phyloP scores from a whole-genome alignment of 805 yeast genomes.

The Torulaspora quercuum region DNA sequence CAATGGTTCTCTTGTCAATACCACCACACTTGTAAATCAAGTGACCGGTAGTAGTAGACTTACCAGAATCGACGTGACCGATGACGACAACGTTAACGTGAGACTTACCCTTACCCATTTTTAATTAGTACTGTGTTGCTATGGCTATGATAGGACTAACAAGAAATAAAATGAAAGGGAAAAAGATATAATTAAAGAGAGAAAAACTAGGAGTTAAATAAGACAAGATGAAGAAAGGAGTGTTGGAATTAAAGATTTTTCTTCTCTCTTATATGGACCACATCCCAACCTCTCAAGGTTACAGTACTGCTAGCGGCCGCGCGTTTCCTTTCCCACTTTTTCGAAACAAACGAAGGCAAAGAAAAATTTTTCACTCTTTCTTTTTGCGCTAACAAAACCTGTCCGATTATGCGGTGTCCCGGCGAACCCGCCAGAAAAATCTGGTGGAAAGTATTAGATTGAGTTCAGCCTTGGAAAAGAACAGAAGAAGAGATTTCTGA shows the following conservation, averaged over 20 bases:
- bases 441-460: too few species aligned
- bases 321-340: slow-evolving; percentile 2
- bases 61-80: slow-evolving; percentile 99
- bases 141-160: slow-evolving; percentile 9
- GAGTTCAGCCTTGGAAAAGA: too few species aligned
- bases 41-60: slow-evolving; percentile 99
- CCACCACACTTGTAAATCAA: slow-evolving; percentile 99
- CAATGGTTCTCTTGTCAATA: slow-evolving; percentile 97
- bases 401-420: too few species aligned
- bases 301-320: too few species aligned
- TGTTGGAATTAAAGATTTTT: slow-evolving; percentile 6
- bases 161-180: slow-evolving; percentile 4
- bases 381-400: too few species aligned
- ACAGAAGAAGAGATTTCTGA: too few species aligned
- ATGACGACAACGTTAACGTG: slow-evolving; percentile 99
- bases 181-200: slow-evolving; percentile 2
- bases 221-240: slow-evolving; percentile 1
- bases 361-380: slow-evolving; percentile 8
- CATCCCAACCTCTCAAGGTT: slow-evolving; percentile 4
- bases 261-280: slow-evolving; percentile 11
- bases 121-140: slow-evolving; percentile 20
- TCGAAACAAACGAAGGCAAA: too few species aligned
- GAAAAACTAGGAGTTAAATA: slow-evolving; percentile 4
- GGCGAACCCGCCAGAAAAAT: too few species aligned
- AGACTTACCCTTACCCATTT: slow-evolving; percentile 88